Conservation (phyloP, 1,284 basidiomycete species). For the Stereum hirsutum region DNA sequence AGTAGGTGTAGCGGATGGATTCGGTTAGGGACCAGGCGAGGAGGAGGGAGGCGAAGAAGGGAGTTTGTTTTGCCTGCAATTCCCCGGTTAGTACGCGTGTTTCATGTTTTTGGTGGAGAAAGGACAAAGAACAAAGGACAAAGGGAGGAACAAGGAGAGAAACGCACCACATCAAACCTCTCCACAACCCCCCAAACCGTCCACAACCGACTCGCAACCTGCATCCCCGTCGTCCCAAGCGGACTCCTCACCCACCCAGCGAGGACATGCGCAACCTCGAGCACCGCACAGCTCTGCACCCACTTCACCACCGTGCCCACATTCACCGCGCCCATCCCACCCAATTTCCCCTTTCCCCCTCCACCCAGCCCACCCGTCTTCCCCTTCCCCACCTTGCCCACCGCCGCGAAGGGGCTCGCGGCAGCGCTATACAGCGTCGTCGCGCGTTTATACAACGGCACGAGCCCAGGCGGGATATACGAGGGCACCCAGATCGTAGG, state of each 20-base stretch:
- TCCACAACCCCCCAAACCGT: slow-evolving; percentile 82
- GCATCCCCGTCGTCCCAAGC: slow-evolving; percentile 73
- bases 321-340: no score
- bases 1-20: slow-evolving; percentile 88
- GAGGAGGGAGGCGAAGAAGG: slow-evolving; percentile 87
- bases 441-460: slow-evolving; percentile 28
- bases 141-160: not conserved
- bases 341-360: no score
- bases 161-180: slow-evolving; percentile 43
- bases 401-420: slow-evolving; percentile 17
- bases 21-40: slow-evolving; percentile 93
- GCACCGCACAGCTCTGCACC: slow-evolving; percentile 74
- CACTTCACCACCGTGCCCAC: slow-evolving; percentile 59
- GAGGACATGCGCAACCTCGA: slow-evolving; percentile 80
- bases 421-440: slow-evolving; percentile 34
- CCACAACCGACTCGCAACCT: slow-evolving; percentile 83
- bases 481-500: not conserved
- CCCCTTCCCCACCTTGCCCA: no score
- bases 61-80: slow-evolving; percentile 62
- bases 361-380: no score
- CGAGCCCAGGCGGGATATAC: slow-evolving; percentile 11
- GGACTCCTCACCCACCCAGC: slow-evolving; percentile 82
- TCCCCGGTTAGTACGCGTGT: no score
- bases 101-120: no score
- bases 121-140: no score